phyloP scores from a whole-genome alignment of 495 filamentous ascomycete genomes.

The Annulohypoxylon moriforme region DNA sequence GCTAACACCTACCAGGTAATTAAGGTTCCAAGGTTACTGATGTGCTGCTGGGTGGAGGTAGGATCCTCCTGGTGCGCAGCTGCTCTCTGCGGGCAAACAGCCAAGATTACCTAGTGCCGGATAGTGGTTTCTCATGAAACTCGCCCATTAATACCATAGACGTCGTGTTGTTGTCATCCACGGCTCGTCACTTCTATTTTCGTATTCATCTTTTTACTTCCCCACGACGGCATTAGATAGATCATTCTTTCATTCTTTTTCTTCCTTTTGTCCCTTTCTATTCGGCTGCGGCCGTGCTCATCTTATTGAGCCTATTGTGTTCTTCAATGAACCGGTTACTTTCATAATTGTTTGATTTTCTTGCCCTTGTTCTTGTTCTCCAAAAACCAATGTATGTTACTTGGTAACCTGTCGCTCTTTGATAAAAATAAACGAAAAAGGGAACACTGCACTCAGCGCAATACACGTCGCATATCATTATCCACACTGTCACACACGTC shows the following conservation, averaged over 20 bases:
- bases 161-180: conserved; percentile 10
- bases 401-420: conserved; percentile 39
- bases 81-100: conserved; percentile 15
- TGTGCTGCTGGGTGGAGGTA: neutral
- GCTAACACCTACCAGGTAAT: neutral
- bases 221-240: neutral
- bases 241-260: conserved; percentile 37
- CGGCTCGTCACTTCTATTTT: conserved; percentile 12
- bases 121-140: conserved; percentile 26
- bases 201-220: conserved; percentile 21
- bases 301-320: conserved; percentile 1
- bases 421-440: conserved; percentile 14
- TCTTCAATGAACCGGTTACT: conserved; percentile 1
- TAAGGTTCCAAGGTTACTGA: conserved; percentile 11
- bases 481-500: conserved; percentile 35
- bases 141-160: conserved; percentile 5
- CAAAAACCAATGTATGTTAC: conserved; percentile 8
- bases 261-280: conserved; percentile 27
- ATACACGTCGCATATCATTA: conserved; percentile 38
- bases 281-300: conserved; percentile 18
- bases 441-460: conserved; percentile 29
- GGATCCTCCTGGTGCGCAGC: conserved; percentile 4
- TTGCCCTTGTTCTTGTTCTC: too few species aligned
- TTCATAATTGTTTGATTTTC: conserved; percentile 13
- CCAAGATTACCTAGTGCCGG: conserved; percentile 16